Conservation (phyloP, 805 yeast species). For the Metschnikowia hibisci region DNA sequence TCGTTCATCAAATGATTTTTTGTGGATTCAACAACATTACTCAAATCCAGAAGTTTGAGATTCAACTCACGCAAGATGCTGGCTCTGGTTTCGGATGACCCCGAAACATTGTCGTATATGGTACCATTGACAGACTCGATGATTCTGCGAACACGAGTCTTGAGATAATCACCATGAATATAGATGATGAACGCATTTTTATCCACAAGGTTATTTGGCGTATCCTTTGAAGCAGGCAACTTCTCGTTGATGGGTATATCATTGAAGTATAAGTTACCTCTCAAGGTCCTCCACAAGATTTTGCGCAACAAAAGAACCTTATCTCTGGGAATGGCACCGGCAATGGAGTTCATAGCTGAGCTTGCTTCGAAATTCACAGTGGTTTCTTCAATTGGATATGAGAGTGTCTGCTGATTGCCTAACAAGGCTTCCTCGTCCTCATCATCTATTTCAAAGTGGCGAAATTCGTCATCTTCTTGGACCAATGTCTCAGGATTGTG, state of each 20-base stretch:
- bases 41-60: constrained; percentile 28
- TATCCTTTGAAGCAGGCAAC: constrained; percentile 15
- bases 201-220: constrained; percentile 21
- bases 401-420: constrained; percentile 23
- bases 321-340: constrained; percentile 34
- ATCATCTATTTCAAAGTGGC: constrained; percentile 20
- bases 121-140: constrained; percentile 38
- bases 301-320: constrained; percentile 37
- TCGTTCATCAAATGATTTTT: constrained; percentile 36
- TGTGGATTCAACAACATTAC: constrained; percentile 32
- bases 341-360: constrained; percentile 29
- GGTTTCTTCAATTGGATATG: constrained; percentile 19
- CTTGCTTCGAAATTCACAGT: constrained; percentile 18
- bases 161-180: constrained; percentile 39
- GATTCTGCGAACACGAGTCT: constrained; percentile 32
- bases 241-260: constrained; percentile 31
- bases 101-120: constrained; percentile 35
- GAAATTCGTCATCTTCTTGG: constrained; percentile 14
- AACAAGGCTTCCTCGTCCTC: constrained; percentile 30
- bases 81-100: constrained; percentile 24
- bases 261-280: constrained; percentile 41
- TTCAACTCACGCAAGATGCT: constrained; percentile 32
- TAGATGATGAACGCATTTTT: constrained; percentile 38
- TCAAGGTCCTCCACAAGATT: constrained; percentile 40
- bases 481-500: constrained; percentile 22